These are phyloP conservation scores for Micractinium conductrix DNA, from an alignment of 139 green algal species.

Conservation along the genomic window DNA sequence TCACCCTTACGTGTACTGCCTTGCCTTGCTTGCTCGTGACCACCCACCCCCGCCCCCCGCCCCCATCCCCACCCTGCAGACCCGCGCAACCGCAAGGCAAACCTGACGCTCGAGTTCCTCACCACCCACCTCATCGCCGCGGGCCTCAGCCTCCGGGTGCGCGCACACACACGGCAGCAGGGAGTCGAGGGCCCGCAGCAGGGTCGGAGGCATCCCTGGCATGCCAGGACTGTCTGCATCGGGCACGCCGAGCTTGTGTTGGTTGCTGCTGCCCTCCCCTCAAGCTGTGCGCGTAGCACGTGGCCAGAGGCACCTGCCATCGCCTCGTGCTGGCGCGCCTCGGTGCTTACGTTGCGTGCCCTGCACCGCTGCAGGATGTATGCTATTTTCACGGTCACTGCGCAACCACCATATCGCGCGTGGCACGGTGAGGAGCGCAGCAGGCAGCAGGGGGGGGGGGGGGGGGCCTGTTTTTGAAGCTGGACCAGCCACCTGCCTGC, in stretches of 20 bases:
- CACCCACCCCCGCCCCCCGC: not conserved
- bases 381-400: constrained; percentile 32
- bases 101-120: constrained; percentile 20
- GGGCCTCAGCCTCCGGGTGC: constrained; percentile 13
- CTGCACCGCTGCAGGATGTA: not conserved
- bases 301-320: not conserved
- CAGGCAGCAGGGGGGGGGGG: not conserved
- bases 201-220: no score
- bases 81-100: constrained; percentile 30
- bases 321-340: not conserved
- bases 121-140: constrained; percentile 2
- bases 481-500: not conserved
- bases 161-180: no score
- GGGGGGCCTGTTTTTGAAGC: not conserved
- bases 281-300: not conserved
- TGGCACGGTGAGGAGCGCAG: no score
- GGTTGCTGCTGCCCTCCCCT: no score
- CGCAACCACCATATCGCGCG: constrained; percentile 19
- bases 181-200: no score
- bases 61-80: not conserved
- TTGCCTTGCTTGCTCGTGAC: no score
- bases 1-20: no score
- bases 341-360: not conserved
- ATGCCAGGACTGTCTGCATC: no score
- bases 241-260: no score